These are phyloP conservation scores for Penicillium occitanis DNA, from an alignment of 2,329 filamentous ascomycete species.

Conservation along the genomic window DNA sequence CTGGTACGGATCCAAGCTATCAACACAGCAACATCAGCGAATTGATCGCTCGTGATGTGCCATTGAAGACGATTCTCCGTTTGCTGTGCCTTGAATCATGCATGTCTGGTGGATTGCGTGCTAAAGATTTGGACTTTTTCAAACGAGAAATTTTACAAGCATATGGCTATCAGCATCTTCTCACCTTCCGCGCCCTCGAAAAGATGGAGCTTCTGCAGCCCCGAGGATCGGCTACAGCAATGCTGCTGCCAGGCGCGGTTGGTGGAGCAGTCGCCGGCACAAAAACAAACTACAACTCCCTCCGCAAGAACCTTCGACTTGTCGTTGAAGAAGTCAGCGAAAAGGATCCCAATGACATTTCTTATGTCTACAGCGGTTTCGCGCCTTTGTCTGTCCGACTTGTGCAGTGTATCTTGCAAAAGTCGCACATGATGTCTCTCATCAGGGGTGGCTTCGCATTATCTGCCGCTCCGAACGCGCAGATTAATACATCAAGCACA, in stretches of 20 bases:
- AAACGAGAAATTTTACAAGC: conserved; percentile 84
- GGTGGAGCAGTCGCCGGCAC: conserved; percentile 55
- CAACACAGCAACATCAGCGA: conserved; percentile 93
- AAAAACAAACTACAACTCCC: conserved; percentile 85
- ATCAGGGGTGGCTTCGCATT: conserved; percentile 59
- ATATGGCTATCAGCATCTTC: conserved; percentile 90
- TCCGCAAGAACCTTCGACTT: conserved; percentile 81
- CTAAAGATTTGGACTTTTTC: conserved; percentile 85
- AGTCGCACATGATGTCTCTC: conserved; percentile 73
- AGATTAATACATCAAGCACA: conserved; percentile 52
- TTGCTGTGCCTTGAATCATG: conserved; percentile 89
- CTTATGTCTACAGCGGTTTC: conserved; percentile 98
- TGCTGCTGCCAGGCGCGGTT: conserved; percentile 74
- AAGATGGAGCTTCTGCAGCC: conserved; percentile 84
- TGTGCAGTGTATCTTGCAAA: conserved; percentile 90
- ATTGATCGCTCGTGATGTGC: conserved; percentile 82
- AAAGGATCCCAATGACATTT: conserved; percentile 86
- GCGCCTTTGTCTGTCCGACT: conserved; percentile 88
- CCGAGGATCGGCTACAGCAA: conserved; percentile 72
- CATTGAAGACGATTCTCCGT: conserved; percentile 77
- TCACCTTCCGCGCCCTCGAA: conserved; percentile 84
- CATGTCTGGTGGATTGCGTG: conserved; percentile 81
- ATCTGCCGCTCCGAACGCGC: conserved; percentile 24
- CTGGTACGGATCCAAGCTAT: conserved; percentile 81
- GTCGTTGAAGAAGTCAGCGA: conserved; percentile 98